Evolutionary conservation across 495 filamentous ascomycete genomes (phyloP).

Genomic region (Tirmania nivea): DNA sequence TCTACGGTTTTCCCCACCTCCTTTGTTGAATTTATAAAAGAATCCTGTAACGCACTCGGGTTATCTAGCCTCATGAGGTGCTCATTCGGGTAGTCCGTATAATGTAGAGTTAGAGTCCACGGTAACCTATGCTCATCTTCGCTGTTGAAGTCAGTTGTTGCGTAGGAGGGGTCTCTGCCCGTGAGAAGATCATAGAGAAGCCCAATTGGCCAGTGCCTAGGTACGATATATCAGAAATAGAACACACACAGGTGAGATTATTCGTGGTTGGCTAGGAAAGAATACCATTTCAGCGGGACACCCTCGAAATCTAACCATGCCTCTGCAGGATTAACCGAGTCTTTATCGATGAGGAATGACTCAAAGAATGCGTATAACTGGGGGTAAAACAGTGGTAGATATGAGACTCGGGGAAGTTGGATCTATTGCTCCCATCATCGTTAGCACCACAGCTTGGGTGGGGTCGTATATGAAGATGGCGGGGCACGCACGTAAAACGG

Average conservation of each 20-base stretch:
- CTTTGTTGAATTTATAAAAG: constrained; percentile 85
- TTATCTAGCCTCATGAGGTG: constrained; percentile 43
- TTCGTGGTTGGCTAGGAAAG: too few relatives aligned
- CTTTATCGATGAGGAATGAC: constrained; percentile 35
- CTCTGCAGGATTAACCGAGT: constrained; percentile 25
- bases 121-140: constrained; percentile 35
- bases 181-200: constrained; percentile 68
- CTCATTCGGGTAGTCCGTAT: constrained; percentile 50
- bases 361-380: constrained; percentile 58
- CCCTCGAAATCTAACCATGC: constrained; percentile 54
- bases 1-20: constrained; percentile 24
- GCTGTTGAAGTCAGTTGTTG: neutral
- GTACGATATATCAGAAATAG: too few relatives aligned
- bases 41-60: constrained; percentile 40
- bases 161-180: constrained; percentile 30
- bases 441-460: neutral
- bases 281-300: constrained; percentile 46
- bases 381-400: constrained; percentile 56
- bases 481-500: constrained; percentile 15
- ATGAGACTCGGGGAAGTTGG: constrained; percentile 43
- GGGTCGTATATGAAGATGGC: neutral
- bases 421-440: constrained; percentile 20
- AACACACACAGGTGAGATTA: too few relatives aligned
- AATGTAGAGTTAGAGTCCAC: constrained; percentile 59
- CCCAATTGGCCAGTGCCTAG: constrained; percentile 43